phyloP scores from a whole-genome alignment of 1,284 basidiomycete genomes.

The Cystobasidium pallidum region DNA sequence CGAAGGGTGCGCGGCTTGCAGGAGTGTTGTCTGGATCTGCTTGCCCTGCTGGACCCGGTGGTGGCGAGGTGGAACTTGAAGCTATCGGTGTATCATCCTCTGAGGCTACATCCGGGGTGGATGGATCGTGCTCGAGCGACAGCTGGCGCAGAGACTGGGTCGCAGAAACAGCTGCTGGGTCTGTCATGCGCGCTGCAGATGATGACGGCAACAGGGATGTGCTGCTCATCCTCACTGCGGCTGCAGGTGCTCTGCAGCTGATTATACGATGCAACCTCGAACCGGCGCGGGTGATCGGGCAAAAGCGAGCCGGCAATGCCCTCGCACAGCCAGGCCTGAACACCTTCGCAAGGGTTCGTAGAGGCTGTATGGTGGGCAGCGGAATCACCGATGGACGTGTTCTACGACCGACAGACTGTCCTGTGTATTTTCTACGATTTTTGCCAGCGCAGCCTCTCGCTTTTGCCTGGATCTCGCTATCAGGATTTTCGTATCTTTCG shows the following conservation, averaged over 20 bases:
- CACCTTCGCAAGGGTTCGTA: not conserved
- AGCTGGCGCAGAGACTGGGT: conserved; percentile 9
- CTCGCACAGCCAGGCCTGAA: not conserved
- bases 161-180: conserved; percentile 4
- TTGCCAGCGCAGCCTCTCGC: too few species aligned
- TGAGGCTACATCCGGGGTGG: conserved; percentile 18
- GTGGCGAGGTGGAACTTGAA: conserved; percentile 9
- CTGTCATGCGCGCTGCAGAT: not conserved
- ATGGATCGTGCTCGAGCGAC: conserved; percentile 22
- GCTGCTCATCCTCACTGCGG: conserved; percentile 1
- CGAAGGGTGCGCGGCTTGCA: not conserved
- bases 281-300: conserved; percentile 8
- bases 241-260: too few species aligned
- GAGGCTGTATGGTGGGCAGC: not conserved
- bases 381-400: not conserved
- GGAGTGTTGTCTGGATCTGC: too few species aligned
- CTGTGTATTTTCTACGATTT: not conserved
- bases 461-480: not conserved
- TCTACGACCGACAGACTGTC: not conserved
- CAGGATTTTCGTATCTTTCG: not conserved
- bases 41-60: not conserved
- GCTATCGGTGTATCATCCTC: conserved; percentile 14
- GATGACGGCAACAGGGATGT: not conserved
- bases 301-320: not conserved
- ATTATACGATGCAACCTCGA: too few species aligned